phyloP scores from a whole-genome alignment of 257 asterid genomes.

The Mitragyna speciosa region DNA sequence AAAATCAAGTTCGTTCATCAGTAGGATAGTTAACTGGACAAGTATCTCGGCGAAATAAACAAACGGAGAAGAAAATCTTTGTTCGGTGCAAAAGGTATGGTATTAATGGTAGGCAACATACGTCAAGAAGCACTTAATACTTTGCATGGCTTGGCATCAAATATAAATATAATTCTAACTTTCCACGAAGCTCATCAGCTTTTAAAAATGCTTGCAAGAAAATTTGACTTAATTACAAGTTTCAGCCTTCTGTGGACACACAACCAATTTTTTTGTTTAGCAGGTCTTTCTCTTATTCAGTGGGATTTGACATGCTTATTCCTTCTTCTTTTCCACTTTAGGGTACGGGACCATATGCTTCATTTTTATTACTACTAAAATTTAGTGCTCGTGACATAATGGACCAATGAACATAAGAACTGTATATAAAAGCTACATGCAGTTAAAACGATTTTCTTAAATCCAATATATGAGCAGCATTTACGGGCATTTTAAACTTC shows the following conservation, averaged over 20 bases:
- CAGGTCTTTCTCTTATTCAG: not conserved
- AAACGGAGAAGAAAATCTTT: conserved; percentile 8
- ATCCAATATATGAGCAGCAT: too few species aligned
- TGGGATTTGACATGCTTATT: not conserved
- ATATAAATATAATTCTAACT: not conserved
- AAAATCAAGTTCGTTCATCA: not conserved
- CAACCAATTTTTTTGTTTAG: not conserved
- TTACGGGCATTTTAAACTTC: too few species aligned
- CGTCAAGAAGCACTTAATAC: conserved; percentile 20
- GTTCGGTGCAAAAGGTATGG: conserved; percentile 1
- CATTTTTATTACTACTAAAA: not conserved
- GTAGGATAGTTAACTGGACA: not conserved
- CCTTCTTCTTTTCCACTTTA: not conserved
- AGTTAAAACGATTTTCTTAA: too few species aligned
- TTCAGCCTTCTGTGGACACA: not conserved
- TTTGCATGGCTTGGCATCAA: not conserved
- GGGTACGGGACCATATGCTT: not conserved
- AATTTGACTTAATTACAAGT: not conserved
- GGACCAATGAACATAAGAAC: too few species aligned
- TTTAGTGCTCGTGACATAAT: too few species aligned
- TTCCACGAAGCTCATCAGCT: not conserved
- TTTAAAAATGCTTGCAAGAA: not conserved
- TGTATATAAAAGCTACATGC: too few species aligned
- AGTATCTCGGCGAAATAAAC: not conserved
- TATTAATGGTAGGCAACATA: conserved; percentile 6